Base-by-base conservation (phyloP, 345 rosid genomes). In the Gossypium australe region DNA sequence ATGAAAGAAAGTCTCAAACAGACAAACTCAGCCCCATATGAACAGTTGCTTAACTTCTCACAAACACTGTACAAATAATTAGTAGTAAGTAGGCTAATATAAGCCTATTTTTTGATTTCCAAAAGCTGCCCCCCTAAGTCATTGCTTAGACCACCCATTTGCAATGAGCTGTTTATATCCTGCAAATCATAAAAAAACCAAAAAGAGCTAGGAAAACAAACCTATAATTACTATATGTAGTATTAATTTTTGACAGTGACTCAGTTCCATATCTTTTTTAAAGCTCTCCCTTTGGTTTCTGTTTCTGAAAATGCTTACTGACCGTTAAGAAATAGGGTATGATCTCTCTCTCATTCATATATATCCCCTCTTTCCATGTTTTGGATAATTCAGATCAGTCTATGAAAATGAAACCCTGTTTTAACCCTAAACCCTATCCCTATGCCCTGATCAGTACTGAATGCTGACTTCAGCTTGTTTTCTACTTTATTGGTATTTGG, bases 1-100 rank as follows among this genome's bases (percentile, higher is more conserved):
- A 80, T 73, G 78, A 53, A 74, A 78, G 51, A 75, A 86, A 78
- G 81, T 84, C 81, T 82, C 82, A 43, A 68, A 69, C 84, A 79
- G 79, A 82, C 82, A 75, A 62, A 70, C 18, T 64, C 61, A 58
- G 18, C 11, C 49, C 18, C 47, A 47, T 70, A 71, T 60, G 61
- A 71, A 76, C 81, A 78, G 80, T 78, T 49, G 72, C 53, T 48
- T 71, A 61, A 75, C 78, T 76, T 68, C 80, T 80, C 51, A 49
- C 43, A 63, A 41, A 47, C 22, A 67, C 51, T 49, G 64, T 73
- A 11, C 70, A 45, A 25, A 45, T 47, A 11, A 4, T 4, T 67
- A 25, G 20, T 8, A 71, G 52, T 34, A 34, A 34, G 1, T 52
- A 8, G n/a, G 57, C 57, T 10, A 18, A 7, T 12, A 7, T 12